Conservation (phyloP, 352 stramenopile genomes). For the Phytophthora pluvialis region DNA sequence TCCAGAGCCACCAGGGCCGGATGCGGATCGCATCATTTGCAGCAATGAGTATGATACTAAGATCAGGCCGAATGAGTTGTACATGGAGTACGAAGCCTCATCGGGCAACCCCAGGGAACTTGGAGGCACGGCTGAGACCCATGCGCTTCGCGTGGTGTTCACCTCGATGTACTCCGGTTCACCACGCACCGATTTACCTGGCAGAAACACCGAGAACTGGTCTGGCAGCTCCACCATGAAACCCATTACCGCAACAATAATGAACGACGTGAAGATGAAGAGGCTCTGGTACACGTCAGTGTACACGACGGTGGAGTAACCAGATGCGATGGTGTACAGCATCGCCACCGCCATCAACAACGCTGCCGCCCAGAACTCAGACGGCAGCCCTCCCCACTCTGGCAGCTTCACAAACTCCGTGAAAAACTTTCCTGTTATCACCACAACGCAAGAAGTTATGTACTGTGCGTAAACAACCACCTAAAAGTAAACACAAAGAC, state of each 20-base stretch:
- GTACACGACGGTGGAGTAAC: constrained; percentile 81
- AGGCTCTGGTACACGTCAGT: constrained; percentile 86
- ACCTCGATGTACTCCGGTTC: constrained; percentile 52
- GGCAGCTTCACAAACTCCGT: constrained; percentile 76
- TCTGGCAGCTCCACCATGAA: constrained; percentile 61
- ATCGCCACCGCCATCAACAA: constrained; percentile 74
- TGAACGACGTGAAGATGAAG: constrained; percentile 83
- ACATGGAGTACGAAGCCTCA: constrained; percentile 72
- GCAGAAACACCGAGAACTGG: constrained; percentile 68
- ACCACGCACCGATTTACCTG: constrained; percentile 41
- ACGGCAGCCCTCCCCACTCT: constrained; percentile 57
- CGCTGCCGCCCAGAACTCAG: constrained; percentile 74
- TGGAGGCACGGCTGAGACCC: constrained; percentile 53
- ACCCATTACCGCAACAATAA: constrained; percentile 66
- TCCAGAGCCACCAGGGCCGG: constrained; percentile 68
- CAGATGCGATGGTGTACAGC: constrained; percentile 74
- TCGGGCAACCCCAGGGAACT: constrained; percentile 43
- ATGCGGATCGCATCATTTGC: constrained; percentile 74
- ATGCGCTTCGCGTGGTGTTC: constrained; percentile 55
- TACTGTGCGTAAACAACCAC: background rate
- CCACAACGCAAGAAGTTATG: background rate
- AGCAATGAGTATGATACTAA: constrained; percentile 67
- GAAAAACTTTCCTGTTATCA: constrained; percentile 67
- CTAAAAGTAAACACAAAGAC: background rate
- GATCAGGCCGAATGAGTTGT: constrained; percentile 71